Conservation (phyloP, 225 moss, liverwort and hornwort genomes). For the Thuidium tamariscinum region DNA sequence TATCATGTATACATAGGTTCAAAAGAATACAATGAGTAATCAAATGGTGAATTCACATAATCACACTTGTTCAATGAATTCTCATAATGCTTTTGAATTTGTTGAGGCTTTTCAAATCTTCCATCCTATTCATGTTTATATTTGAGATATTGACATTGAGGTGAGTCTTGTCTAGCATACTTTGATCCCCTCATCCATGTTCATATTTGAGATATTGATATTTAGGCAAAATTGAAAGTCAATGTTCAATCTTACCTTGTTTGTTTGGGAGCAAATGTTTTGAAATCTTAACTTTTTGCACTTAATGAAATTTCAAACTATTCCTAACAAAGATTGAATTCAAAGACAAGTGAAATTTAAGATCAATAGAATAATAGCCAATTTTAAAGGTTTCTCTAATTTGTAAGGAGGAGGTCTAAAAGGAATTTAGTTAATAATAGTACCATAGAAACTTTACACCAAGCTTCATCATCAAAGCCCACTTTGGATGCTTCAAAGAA, state of each 20-base stretch:
- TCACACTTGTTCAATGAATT: neutral
- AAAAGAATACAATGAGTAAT: neutral
- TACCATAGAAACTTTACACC: no score
- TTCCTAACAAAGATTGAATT: neutral
- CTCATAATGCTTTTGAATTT: accelerated
- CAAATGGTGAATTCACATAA: no score
- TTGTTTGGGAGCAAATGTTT: neutral
- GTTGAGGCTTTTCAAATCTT: neutral
- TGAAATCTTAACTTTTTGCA: neutral
- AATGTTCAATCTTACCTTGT: neutral
- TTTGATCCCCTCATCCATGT: neutral
- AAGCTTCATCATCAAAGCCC: no score
- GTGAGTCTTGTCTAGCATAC: no score
- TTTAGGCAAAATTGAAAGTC: neutral
- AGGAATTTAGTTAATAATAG: no score
- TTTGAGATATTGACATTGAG: neutral
- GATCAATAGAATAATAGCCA: neutral
- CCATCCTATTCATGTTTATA: neutral
- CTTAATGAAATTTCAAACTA: neutral
- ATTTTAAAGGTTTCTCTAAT: no score
- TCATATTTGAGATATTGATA: neutral
- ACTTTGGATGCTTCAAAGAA: no score
- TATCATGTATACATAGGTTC: neutral
- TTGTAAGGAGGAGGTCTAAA: no score
- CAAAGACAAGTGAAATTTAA: neutral